Evolutionary conservation across 495 filamentous ascomycete genomes (phyloP), one percentile per base, ranked within the genome.

Genomic region (Glarea lozoyensis): DNA sequence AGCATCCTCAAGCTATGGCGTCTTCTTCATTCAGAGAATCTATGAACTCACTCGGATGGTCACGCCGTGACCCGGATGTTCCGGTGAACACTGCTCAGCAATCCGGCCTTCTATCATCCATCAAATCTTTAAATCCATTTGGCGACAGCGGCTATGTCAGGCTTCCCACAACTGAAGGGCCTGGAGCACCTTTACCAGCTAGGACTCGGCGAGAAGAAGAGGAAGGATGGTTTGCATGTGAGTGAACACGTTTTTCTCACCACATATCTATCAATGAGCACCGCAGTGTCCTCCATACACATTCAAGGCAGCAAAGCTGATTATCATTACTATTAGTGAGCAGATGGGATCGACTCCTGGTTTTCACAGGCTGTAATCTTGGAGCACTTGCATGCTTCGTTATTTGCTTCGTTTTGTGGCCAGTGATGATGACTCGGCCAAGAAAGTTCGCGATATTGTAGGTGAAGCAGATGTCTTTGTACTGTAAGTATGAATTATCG

Each of bases 371-470:
- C 53, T 94, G 93, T 69, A 96, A 95, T 59, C 60, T 94, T 49
- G 90, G 83, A 39, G 90, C 92, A 40, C 71, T 84, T 46, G 86
- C 83, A 42, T 88, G 93, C 68, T 98, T 98, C 66, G 75, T 92
- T 46, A 72, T 92, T 53, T 93, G 86, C 69, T 93, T 97, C 66
- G 77, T 77, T 57, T 69, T 98, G 22, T 88, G 92, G 65, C 88
- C 88, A 19, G 67, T 89, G 37, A 69, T 92, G 45, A 68, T 81
- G 48, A 62, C 82, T 48, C 81, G 72, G 64, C 92, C 92, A 45
- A 74, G 84, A 56, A 98, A 98, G 69, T 94, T 98, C 59, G 92
- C 92, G 37, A 84, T 94, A 46, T 62, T 98, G 92, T 96, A 79
- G 82, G 90, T 88, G 53, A 47, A 44, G 48, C 29, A 41, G 49